These are phyloP conservation scores for Triadica sebifera DNA, from an alignment of 345 rosid species.

Conservation along the genomic window DNA sequence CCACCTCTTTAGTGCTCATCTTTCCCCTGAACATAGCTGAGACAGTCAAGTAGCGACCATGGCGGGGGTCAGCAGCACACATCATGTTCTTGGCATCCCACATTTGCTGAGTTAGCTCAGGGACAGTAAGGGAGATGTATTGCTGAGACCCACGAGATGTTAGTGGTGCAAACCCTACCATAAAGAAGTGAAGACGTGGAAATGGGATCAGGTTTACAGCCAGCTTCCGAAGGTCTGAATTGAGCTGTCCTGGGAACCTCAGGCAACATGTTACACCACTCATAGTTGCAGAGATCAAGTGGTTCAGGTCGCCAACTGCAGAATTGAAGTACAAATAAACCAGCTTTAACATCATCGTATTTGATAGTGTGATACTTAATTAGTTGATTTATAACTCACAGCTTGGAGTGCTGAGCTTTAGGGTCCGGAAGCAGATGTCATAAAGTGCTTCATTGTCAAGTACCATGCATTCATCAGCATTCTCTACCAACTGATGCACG, in stretches of 20 bases:
- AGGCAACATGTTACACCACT: slow-evolving; percentile 97
- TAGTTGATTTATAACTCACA: slow-evolving; percentile 46
- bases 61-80: slow-evolving; percentile 98
- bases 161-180: slow-evolving; percentile 88
- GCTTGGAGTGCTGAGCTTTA: slow-evolving; percentile 96
- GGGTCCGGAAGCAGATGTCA: slow-evolving; percentile 96
- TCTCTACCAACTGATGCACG: slow-evolving; percentile 92
- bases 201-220: slow-evolving; percentile 95
- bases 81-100: slow-evolving; percentile 99
- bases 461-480: slow-evolving; percentile 97
- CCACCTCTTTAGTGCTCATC: slow-evolving; percentile 98
- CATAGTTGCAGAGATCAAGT: slow-evolving; percentile 92
- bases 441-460: slow-evolving; percentile 97
- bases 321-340: slow-evolving; percentile 8
- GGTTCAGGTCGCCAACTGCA: slow-evolving; percentile 95
- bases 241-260: slow-evolving; percentile 96
- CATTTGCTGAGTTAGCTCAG: slow-evolving; percentile 67
- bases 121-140: slow-evolving; percentile 53
- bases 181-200: slow-evolving; percentile 98
- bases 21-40: slow-evolving; percentile 97
- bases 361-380: background rate
- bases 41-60: slow-evolving; percentile 94
- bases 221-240: slow-evolving; percentile 88
- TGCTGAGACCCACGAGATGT: slow-evolving; percentile 54
- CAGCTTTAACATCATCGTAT: background rate